Percentiles rank a stretch among this genome's conserved stretches.
phyloP scores from a whole-genome alignment of 1,139 yeast genomes.

The Wickerhamiella pararugosa region DNA sequence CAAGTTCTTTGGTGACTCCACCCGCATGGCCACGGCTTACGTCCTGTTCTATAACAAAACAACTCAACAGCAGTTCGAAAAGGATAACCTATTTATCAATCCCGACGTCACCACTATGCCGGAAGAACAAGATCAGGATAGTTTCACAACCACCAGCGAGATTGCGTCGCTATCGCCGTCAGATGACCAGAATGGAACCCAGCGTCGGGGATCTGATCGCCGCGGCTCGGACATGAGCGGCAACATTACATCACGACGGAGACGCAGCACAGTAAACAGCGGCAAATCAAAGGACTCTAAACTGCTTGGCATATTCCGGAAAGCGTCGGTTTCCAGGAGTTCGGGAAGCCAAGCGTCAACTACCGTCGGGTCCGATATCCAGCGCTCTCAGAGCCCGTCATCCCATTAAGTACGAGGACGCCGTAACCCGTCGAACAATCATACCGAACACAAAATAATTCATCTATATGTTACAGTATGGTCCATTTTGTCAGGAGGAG shows the following conservation, averaged over 20 bases:
- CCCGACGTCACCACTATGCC: slow-evolving; percentile 5
- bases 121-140: not conserved
- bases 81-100: slow-evolving; percentile 18
- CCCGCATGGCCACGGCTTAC: slow-evolving; percentile 85
- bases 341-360: not conserved
- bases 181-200: slow-evolving; percentile 1
- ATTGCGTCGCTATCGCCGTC: not conserved
- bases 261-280: not conserved
- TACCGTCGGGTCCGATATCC: not conserved
- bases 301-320: slow-evolving; percentile 4
- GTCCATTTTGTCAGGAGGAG: too few relatives aligned
- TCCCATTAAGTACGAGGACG: not conserved
- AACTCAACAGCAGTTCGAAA: slow-evolving; percentile 17
- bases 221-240: too few relatives aligned
- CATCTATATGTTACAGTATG: too few relatives aligned
- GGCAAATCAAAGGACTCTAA: not conserved
- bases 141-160: not conserved
- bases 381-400: not conserved
- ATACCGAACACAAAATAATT: too few relatives aligned
- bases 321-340: not conserved
- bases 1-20: slow-evolving; percentile 78
- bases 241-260: not conserved
- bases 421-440: too few relatives aligned
- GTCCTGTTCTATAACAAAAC: slow-evolving; percentile 55
- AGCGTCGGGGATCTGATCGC: not conserved